Evolutionary conservation across 768 basidiomycete species (phyloP).

Genomic region (Macrolepiota albuminosa): DNA sequence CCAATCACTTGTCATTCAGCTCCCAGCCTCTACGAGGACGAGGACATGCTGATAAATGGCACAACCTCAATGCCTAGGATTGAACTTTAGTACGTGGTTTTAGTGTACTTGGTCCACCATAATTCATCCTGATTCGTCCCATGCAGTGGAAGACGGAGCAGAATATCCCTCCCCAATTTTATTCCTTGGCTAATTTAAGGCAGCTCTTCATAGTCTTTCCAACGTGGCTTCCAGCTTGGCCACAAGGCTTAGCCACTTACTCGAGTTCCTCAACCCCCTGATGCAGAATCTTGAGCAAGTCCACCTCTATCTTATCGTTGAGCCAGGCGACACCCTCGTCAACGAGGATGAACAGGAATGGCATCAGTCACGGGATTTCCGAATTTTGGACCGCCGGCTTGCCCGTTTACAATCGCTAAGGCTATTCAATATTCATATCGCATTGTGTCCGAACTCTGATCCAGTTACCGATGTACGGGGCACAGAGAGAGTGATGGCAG

Average conservation of each 20-base stretch:
- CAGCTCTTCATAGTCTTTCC: conserved; percentile 2
- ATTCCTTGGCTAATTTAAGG: background rate
- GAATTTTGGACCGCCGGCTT: background rate
- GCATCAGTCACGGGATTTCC: background rate
- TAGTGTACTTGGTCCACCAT: background rate
- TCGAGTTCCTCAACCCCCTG: background rate
- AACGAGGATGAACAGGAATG: background rate
- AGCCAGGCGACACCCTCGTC: background rate
- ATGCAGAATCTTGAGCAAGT: conserved; percentile 2
- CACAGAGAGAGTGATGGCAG: background rate
- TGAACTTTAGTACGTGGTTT: background rate
- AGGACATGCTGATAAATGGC: background rate
- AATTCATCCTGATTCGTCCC: background rate
- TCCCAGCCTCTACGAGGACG: background rate
- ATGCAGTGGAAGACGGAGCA: conserved; percentile 2
- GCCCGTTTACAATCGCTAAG: background rate
- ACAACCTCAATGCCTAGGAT: background rate
- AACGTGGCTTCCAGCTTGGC: background rate
- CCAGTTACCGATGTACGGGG: background rate
- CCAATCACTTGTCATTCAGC: background rate
- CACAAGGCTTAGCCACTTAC: background rate
- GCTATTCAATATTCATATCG: background rate
- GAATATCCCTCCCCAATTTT: background rate
- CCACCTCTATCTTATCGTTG: background rate
- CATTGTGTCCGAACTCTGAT: background rate